Evolutionary conservation across 768 basidiomycete species (phyloP), one percentile per base, ranked within the genome.

Genomic region (Exsudoporus frostii): DNA sequence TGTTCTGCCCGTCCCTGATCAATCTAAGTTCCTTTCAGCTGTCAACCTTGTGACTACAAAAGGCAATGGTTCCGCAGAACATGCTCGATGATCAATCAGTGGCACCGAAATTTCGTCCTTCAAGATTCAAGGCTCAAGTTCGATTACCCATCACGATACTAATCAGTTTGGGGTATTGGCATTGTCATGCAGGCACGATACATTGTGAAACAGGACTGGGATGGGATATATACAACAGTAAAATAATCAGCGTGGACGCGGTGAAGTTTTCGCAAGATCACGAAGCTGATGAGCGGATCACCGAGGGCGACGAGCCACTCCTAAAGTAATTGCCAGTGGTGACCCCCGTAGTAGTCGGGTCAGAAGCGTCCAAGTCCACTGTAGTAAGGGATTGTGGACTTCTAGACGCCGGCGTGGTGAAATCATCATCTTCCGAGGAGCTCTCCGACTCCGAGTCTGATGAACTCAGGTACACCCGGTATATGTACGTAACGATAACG

Each of bases 361-460:
- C 20, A 34, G 45, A 22, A 17, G 5, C n/a, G 9, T 17, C 19
- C 22, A n/a, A n/a, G 22, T 24, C 22, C 6, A 46, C 15, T 7
- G 45, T 24, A 24, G 37, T 43, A 24, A 24, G 55, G 13, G 45
- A 15, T 25, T 7, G 30, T 7, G 33, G 4, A 22, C n/a, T 25
- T 22, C 42, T 27, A n/a, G 38, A n/a, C 14, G n/a, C 10, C n/a
- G 19, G 34, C 5, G 44, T 50, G 17, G 48, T 57, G 41, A 48
- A 57, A 45, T 54, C 54, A 24, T 53, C 61, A 17, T 56, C 56
- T 15, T 58, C 44, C 13, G 15, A 37, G 17, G 48, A 32, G 37
- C 19, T 30, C 37, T 30, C 50, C 20, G 45, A 42, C 5, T 43
- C 50, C 20, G 45, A 42, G 3, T 43, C 42, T 5, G 57, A 40